Conservation (phyloP, 2,329 filamentous ascomycete genomes). For the Xylariaceae sp. region DNA sequence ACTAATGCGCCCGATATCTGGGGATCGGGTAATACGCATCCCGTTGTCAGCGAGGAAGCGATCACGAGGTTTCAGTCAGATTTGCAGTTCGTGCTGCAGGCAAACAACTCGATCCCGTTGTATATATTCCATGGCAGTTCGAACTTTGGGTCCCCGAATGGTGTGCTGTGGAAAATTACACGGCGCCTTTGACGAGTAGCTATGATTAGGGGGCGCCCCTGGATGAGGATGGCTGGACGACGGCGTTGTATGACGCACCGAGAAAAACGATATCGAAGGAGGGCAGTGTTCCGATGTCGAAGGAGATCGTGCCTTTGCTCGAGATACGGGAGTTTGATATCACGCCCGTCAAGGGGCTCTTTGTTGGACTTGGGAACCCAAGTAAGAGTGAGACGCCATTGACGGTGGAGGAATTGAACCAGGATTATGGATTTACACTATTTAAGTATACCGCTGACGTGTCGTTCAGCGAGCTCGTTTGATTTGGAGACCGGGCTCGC, state of each 20-base stretch:
- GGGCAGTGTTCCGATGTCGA: constrained; percentile 36
- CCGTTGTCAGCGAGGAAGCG: constrained; percentile 23
- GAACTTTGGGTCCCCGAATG: constrained; percentile 46
- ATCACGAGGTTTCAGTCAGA: constrained; percentile 30
- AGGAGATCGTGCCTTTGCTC: constrained; percentile 29
- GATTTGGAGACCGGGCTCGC: constrained; percentile 40
- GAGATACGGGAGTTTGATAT: constrained; percentile 35
- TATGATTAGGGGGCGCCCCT: constrained; percentile 50
- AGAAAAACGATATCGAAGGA: constrained; percentile 35
- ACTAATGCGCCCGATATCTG: constrained; percentile 41
- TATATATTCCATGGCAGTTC: constrained; percentile 54
- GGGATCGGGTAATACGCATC: constrained; percentile 36
- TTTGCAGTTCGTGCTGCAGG: constrained; percentile 35
- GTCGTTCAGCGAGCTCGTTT: constrained; percentile 30
- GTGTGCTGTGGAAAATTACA: constrained; percentile 40
- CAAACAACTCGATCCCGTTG: constrained; percentile 42
- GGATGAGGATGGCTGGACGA: constrained; percentile 46
- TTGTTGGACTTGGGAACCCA: constrained; percentile 31
- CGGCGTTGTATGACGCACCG: constrained; percentile 39
- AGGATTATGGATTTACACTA: constrained; percentile 41
- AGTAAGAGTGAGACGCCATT: constrained; percentile 28
- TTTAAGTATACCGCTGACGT: constrained; percentile 36
- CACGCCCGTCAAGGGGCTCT: constrained; percentile 35
- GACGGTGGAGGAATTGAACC: constrained; percentile 43
- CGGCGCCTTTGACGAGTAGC: constrained; percentile 40